Evolutionary conservation across 345 rosid species (phyloP), one percentile per base, ranked within the genome.

Genomic region (Acer saccharum): DNA sequence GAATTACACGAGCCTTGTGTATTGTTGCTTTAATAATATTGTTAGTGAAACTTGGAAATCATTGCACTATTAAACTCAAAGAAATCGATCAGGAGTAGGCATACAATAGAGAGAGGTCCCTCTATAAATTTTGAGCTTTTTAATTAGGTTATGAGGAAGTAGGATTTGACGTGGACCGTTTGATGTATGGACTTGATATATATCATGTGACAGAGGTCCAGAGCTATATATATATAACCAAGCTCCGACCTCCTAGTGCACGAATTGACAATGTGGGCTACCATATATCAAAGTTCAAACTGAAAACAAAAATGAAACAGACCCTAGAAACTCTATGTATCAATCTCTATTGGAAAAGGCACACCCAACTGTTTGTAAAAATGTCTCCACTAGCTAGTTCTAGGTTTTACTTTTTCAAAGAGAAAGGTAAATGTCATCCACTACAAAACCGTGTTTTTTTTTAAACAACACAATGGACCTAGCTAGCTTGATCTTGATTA

Each of bases 181-280:
- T 13, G 76, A 80, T 14, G n/a, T 54, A 16, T 54, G 13, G 52
- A 25, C 73, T 50, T 23, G 7, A 69, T 48, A 14, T 21, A 75
- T 46, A 69, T 18, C 39, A 62, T 50, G 54, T 67, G 74, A 48
- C 74, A 46, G 70, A 72, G 72, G 27, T 71, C 68, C 32, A 10
- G 14, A 21, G 48, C 50, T 2, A 3, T 44, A 29, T 73, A 21
- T 32, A 32, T 32, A 32, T 35, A 35, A 35, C 39, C 39, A 4
- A 35, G 7, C 39, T 4, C 35, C 18, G 0, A 4, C 12, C 25
- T 29, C 8, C 62, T 1, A 64, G 10, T 46, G 67, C 71, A 39
- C 32, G 61, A 78, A 50, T 67, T 82, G 80, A 70, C 78, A 1
- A 9, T 78, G 81, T 75, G 77, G 77, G 81, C 77, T 73, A 60